Base-by-base conservation (phyloP, 805 yeast genomes). In the Nakazawaea holstii region DNA sequence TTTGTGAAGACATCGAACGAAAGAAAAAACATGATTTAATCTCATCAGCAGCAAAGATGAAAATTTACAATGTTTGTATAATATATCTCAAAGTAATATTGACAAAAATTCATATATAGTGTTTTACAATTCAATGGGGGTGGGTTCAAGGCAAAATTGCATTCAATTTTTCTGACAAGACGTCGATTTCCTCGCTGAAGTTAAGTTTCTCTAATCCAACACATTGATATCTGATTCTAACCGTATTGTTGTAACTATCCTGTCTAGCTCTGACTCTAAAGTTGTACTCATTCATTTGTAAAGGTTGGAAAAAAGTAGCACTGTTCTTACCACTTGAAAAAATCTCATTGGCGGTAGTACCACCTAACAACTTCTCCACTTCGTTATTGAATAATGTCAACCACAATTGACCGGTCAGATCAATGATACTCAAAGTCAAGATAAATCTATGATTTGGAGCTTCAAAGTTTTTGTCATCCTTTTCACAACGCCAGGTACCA, bases 401-500 rank as follows among this genome's bases (percentile, higher is more conserved):
- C 95, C 97, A 90, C 51, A 90, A 62, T 62, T 86, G 90, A 17
- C 91, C 95, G 4, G 95, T 76, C 55, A 73, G 72, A 64, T 94
- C 99, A 58, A 82, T 74, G n/a, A 90, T 76, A 3, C 88, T 79
- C 40, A 81, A 64, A n/a, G 84, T 82, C 56, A 92, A 64, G 45
- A 90, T 81, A 56, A 87, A 94, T 63, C 98, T 78, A 69, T 87
- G 82, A 42, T 74, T 69, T 15, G 98, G 97, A 41, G 72, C 74
- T 2, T 76, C 72, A 59, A 79, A 83, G 52, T 77, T 77, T 48
- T 77, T 70, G 57, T 87, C 84, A 74, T 98, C 91, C 63, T 84
- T 85, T 62, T 91, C 98, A 72, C 99, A 94, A 64, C 95, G 80
- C 96, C 96, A 91, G 14, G 82, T 72, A 11, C 85, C 88, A 59